Base-by-base conservation (phyloP, 306 rosid genomes). In the Cicer yamashitae region DNA sequence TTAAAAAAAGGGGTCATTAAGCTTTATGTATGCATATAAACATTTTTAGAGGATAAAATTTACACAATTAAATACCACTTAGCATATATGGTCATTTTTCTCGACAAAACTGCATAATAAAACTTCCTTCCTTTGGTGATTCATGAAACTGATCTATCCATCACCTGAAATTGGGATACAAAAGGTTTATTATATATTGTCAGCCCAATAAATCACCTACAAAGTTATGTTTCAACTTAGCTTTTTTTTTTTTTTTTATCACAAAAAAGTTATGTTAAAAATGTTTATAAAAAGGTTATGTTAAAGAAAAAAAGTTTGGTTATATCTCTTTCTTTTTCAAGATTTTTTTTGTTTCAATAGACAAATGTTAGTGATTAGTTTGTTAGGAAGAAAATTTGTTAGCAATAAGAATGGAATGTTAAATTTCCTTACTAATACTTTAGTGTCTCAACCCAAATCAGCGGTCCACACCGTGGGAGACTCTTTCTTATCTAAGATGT, bases 31-130 rank as follows among this genome's bases (percentile, higher is more conserved):
- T 25, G 70, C 76, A 59, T 51, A 62, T 78, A 4, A 79, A 63
- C 86, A 74, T 54, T 76, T 48, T 63, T 15, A 45, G 77, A 70
- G 52, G 68, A 79, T 44, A 74, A 74, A 75, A 75, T 79, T 63
- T 75, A 76, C 71, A 74, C 11, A 73, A 67, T 44, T 45, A 47
- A 53, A 45, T 17, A 52, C 59, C 69, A 73, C 64, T 71, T 68
- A 54, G 38, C 18, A 58, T 38, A 41, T 44, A 67, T 25, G 68
- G 60, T 77, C 74, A 77, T 41, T 74, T 68, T 68, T 61, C 65
- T 76, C 83, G 14, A 54, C 62, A 74, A 63, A 79, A 70, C 17
- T n/a, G 64, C 78, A 63, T 12, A 62, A 62, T 50, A 37, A 60
- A 54, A 54, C 30, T 25, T 8, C n/a, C 69, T 40, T 81, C 57